phyloP scores from a whole-genome alignment of 1,139 yeast genomes.

The Magnusiomyces fungicola region DNA sequence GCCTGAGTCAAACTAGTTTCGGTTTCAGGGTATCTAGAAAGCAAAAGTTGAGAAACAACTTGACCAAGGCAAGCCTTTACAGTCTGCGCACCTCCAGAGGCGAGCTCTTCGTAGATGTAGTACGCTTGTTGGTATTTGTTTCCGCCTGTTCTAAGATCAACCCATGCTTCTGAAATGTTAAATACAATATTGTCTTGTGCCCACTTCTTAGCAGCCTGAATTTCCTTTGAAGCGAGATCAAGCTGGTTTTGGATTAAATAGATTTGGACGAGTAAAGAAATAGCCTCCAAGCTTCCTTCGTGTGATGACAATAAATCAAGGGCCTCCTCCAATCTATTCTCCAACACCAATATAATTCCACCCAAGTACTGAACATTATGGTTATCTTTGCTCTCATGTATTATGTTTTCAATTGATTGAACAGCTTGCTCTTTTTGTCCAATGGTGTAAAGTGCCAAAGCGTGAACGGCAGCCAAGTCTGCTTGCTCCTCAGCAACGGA shows the following conservation, averaged over 20 bases:
- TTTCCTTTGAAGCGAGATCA: slow-evolving; percentile 31
- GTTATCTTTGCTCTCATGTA: slow-evolving; percentile 19
- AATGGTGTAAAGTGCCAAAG: slow-evolving; percentile 20
- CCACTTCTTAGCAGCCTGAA: slow-evolving; percentile 38
- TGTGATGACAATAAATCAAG: slow-evolving; percentile 27
- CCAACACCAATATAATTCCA: slow-evolving; percentile 29
- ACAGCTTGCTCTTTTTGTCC: slow-evolving; percentile 19
- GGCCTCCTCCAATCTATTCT: slow-evolving; percentile 31
- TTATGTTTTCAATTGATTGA: slow-evolving; percentile 21
- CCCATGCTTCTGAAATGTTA: slow-evolving; percentile 59
- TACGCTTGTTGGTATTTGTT: slow-evolving; percentile 52
- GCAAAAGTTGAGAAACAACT: slow-evolving; percentile 40
- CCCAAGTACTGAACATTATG: slow-evolving; percentile 31
- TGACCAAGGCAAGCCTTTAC: slow-evolving; percentile 43
- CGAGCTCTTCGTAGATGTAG: slow-evolving; percentile 68
- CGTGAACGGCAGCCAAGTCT: slow-evolving; percentile 19
- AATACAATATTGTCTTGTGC: slow-evolving; percentile 61
- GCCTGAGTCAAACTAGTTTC: slow-evolving; percentile 41
- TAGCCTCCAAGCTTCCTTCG: slow-evolving; percentile 32
- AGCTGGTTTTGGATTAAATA: slow-evolving; percentile 30
- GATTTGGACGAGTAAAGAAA: slow-evolving; percentile 34
- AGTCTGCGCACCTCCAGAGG: slow-evolving; percentile 41
- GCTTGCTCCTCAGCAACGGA: slow-evolving; percentile 15
- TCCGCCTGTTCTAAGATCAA: slow-evolving; percentile 50
- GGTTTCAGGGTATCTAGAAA: slow-evolving; percentile 45